These are phyloP conservation scores for Theobroma cacao DNA, from an alignment of 345 rosid genomes.

Conservation along the genomic window DNA sequence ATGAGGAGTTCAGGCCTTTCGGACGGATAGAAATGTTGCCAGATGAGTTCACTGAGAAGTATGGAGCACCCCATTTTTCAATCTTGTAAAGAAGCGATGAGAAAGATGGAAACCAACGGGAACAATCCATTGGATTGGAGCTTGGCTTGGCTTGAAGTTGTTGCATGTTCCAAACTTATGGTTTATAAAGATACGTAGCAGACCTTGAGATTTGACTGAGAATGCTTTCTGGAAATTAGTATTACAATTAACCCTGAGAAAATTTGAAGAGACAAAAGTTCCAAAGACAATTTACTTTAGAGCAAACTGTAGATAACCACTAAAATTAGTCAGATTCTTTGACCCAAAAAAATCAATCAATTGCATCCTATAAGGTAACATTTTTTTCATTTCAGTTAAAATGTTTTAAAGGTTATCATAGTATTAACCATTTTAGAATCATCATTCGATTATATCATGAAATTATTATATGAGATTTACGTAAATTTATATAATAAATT, in stretches of 20 bases:
- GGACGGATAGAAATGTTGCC: slow-evolving; percentile 75
- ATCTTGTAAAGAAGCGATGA: slow-evolving; percentile 65
- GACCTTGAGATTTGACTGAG: background rate
- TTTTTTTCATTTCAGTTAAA: too few relatives aligned
- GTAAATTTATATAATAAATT: too few relatives aligned
- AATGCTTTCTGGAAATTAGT: background rate
- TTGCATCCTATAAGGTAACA: too few relatives aligned
- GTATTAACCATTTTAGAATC: too few relatives aligned
- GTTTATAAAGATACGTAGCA: background rate
- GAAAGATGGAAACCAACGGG: slow-evolving; percentile 67
- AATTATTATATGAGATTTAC: too few relatives aligned
- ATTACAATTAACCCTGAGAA: background rate
- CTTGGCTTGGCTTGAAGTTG: background rate
- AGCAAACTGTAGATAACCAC: too few relatives aligned
- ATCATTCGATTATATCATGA: too few relatives aligned
- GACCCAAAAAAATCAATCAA: too few relatives aligned
- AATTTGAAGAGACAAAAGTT: background rate
- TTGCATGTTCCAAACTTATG: background rate
- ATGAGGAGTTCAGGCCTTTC: slow-evolving; percentile 46
- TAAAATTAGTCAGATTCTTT: too few relatives aligned
- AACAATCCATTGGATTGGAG: background rate
- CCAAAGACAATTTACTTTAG: background rate
- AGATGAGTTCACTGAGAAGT: slow-evolving; percentile 62
- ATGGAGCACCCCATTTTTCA: slow-evolving; percentile 84
- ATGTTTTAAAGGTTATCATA: too few relatives aligned